Percentiles rank a stretch among this genome's conserved stretches.
Evolutionary conservation across 768 basidiomycete species (phyloP).

Genomic region (Lactifluus pinguis): DNA sequence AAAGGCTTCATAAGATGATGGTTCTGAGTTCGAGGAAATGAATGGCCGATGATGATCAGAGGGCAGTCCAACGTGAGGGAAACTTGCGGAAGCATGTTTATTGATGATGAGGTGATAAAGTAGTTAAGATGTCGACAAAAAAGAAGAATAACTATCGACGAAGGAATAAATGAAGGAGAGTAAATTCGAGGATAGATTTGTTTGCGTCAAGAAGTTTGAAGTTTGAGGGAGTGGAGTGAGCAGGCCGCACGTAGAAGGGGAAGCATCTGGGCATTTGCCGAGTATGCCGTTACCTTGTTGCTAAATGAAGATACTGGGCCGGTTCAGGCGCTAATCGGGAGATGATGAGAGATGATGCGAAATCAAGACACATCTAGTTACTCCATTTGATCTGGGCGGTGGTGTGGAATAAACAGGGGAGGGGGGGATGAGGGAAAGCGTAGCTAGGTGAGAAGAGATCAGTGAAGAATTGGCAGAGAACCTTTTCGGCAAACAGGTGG

Average conservation of each 20-base stretch:
- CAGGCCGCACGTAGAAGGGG: neutral
- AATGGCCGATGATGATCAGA: neutral
- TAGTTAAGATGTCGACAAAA: neutral
- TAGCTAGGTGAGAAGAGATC: neutral
- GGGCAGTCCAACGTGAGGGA: neutral
- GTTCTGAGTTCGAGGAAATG: neutral
- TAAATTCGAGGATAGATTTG: neutral
- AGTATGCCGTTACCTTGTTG: neutral
- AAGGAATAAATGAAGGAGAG: neutral
- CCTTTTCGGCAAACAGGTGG: neutral
- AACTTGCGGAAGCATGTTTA: neutral
- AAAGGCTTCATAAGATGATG: neutral
- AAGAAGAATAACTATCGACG: neutral
- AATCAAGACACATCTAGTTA: conserved; percentile 9
- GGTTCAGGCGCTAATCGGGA: conserved; percentile 8
- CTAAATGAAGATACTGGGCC: neutral
- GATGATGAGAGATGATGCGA: conserved; percentile 2
- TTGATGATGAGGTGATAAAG: neutral
- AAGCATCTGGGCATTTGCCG: neutral
- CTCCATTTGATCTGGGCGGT: conserved; percentile 8
- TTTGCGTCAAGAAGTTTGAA: neutral
- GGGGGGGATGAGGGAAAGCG: neutral
- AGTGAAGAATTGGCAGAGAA: too few species aligned
- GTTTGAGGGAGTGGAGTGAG: neutral
- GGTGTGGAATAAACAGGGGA: neutral